phyloP scores from a whole-genome alignment of 192 early-diverging fungal species.

The Backusella morwellensis region DNA sequence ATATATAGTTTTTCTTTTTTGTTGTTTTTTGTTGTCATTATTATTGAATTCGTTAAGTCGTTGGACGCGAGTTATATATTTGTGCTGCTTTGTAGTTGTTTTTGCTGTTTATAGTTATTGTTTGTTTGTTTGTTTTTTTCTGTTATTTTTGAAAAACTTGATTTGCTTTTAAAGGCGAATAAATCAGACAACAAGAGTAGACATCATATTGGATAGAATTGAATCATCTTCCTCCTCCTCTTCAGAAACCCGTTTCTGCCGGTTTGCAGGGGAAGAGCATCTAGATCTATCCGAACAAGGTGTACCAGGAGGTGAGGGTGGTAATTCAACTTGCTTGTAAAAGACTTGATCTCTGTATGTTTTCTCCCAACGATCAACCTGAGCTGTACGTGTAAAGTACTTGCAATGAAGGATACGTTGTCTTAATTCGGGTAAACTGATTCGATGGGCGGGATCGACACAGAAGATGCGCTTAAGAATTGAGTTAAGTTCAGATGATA shows the following conservation, averaged over 20 bases:
- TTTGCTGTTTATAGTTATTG: not conserved
- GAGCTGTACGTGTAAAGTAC: constrained; percentile 25
- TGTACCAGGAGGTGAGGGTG: constrained; percentile 7
- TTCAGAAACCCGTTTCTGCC: not conserved
- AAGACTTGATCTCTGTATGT: not conserved
- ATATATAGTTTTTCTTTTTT: not conserved
- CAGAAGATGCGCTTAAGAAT: constrained; percentile 72
- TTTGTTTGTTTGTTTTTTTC: not conserved
- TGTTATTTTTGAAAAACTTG: not conserved
- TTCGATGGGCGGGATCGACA: constrained; percentile 61
- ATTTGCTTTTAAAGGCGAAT: not conserved
- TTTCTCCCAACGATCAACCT: constrained; percentile 19
- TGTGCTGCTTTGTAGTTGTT: not conserved
- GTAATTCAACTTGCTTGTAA: not conserved
- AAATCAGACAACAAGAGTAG: not conserved
- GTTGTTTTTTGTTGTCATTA: not conserved
- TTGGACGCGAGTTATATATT: not conserved
- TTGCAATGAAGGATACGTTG: constrained; percentile 40
- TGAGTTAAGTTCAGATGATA: constrained; percentile 64
- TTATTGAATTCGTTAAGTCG: not conserved
- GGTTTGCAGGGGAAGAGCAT: not conserved
- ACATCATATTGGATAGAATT: not conserved
- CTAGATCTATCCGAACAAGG: constrained; percentile 7
- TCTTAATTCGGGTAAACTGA: constrained; percentile 41
- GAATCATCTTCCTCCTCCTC: not conserved